These are phyloP conservation scores for Russula sp. DNA, from an alignment of 768 basidiomycete species.

Conservation along the genomic window DNA sequence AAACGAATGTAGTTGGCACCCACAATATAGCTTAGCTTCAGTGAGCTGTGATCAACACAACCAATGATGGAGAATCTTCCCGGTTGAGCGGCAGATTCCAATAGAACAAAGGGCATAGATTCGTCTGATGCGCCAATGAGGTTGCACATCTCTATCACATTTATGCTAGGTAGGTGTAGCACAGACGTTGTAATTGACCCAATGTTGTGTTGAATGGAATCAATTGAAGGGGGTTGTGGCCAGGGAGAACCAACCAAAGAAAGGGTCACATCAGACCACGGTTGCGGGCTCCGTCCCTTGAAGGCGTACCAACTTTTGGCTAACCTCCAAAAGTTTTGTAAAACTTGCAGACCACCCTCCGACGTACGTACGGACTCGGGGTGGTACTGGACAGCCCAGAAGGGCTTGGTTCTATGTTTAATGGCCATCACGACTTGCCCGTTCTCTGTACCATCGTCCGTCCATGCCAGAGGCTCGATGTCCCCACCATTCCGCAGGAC, in stretches of 20 bases:
- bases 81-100: constrained; percentile 72
- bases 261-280: constrained; percentile 37
- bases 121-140: constrained; percentile 53
- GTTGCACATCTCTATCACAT: constrained; percentile 48
- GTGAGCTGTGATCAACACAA: constrained; percentile 44
- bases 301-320: constrained; percentile 49
- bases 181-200: constrained; percentile 19
- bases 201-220: constrained; percentile 19
- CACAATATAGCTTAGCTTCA: constrained; percentile 51
- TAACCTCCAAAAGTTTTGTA: constrained; percentile 69
- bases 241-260: constrained; percentile 45
- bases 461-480: constrained; percentile 65
- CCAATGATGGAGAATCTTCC: constrained; percentile 71
- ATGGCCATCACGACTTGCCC: constrained; percentile 69
- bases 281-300: constrained; percentile 31
- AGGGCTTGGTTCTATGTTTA: constrained; percentile 55
- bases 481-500: constrained; percentile 38
- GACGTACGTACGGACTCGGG: constrained; percentile 76
- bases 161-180: constrained; percentile 38
- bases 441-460: constrained; percentile 58
- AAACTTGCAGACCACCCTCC: constrained; percentile 57
- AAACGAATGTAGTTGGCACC: constrained; percentile 44
- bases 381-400: constrained; percentile 88
- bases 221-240: constrained; percentile 40
- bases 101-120: constrained; percentile 52